A percentile compares a stretch with the other conserved stretches of the same genome.
phyloP scores from a whole-genome alignment of 345 rosid species.

The Erucastrum elatum region DNA sequence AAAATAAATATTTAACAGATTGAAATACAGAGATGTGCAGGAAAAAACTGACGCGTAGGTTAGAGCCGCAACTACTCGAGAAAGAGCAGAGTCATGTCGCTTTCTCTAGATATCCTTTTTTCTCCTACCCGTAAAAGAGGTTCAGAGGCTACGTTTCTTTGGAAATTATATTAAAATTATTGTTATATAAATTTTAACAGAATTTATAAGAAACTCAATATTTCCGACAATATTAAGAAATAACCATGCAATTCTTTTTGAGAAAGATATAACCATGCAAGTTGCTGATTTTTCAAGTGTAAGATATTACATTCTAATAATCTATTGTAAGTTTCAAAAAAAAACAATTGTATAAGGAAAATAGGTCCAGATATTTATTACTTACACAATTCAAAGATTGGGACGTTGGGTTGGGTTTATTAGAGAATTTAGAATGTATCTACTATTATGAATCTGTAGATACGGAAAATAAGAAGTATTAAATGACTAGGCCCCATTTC shows the following conservation, averaged over 20 bases:
- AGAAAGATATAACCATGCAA: too few species aligned
- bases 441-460: constrained; percentile 1
- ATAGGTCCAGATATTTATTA: constrained; percentile 13
- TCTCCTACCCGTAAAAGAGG: constrained; percentile 13
- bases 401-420: constrained; percentile 1
- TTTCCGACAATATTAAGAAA: constrained; percentile 23
- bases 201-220: constrained; percentile 7
- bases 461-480: constrained; percentile 19
- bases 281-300: constrained; percentile 11
- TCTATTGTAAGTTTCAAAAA: not conserved
- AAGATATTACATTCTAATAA: not conserved
- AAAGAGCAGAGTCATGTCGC: constrained; percentile 39
- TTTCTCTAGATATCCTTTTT: constrained; percentile 31
- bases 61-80: constrained; percentile 45
- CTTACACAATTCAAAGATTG: constrained; percentile 18
- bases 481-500: constrained; percentile 23
- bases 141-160: constrained; percentile 26
- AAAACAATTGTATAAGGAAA: not conserved
- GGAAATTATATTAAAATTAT: not conserved
- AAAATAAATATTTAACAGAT: not conserved
- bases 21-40: constrained; percentile 19
- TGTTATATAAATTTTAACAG: not conserved
- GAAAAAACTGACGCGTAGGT: constrained; percentile 29
- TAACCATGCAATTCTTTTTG: too few species aligned
- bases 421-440: constrained; percentile 21